Percentiles rank a stretch among this genome's conserved stretches.
These are phyloP conservation scores for Pilasporangium apinafurcum DNA, from an alignment of 352 stramenopile species.

Conservation along the genomic window DNA sequence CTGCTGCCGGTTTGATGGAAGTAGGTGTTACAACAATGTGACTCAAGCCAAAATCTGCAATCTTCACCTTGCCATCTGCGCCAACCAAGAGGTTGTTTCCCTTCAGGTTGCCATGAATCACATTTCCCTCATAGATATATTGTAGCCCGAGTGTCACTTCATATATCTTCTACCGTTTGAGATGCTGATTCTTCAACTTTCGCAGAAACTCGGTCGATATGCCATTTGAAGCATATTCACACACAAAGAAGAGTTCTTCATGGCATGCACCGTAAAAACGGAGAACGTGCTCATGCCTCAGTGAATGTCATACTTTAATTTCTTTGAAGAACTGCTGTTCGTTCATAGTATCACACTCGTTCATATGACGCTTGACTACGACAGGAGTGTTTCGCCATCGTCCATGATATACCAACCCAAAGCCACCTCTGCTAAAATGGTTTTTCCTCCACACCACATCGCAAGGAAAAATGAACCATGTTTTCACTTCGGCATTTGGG, in stretches of 20 bases:
- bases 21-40: no score
- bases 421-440: neutral
- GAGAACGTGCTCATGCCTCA: slow-evolving; percentile 15
- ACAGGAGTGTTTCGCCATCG: slow-evolving; percentile 3
- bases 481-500: no score
- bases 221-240: neutral
- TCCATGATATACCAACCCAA: neutral
- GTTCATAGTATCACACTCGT: neutral
- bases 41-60: slow-evolving; percentile 13
- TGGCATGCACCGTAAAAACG: slow-evolving; percentile 6
- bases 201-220: slow-evolving; percentile 1
- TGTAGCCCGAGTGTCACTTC: neutral
- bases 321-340: neutral
- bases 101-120: slow-evolving; percentile 16
- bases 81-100: slow-evolving; percentile 9
- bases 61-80: slow-evolving; percentile 7
- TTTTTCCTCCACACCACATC: slow-evolving; percentile 8
- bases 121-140: slow-evolving; percentile 2
- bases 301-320: neutral
- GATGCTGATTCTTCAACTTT: neutral
- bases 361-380: no score
- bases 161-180: neutral
- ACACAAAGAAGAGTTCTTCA: neutral
- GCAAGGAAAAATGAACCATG: slow-evolving; percentile 5
- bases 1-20: no score